Conservation (phyloP, 345 rosid species). For the Salix purpurea region DNA sequence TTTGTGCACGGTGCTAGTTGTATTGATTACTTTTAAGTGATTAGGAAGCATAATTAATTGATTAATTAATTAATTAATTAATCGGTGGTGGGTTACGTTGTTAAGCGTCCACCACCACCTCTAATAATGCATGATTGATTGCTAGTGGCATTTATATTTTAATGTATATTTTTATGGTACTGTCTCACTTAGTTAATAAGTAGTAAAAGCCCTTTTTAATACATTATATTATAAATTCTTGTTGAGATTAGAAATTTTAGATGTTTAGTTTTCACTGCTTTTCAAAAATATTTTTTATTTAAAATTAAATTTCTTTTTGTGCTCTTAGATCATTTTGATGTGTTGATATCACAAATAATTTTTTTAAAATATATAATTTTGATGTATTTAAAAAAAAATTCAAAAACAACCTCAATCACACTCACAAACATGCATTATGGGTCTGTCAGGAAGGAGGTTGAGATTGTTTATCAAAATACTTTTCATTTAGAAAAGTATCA, state of each 20-base stretch:
- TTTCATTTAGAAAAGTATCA: no score
- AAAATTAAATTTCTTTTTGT: no score
- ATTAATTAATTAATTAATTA: neutral
- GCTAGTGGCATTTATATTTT: neutral
- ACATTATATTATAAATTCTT: neutral
- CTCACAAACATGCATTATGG: no score
- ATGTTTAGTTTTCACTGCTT: no score
- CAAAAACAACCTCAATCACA: fast-evolving
- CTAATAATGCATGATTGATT: neutral
- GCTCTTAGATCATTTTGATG: no score
- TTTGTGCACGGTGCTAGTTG: neutral
- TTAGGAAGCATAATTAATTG: conserved; percentile 1
- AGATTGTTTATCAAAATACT: no score
- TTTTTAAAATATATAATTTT: no score
- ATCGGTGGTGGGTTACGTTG: neutral
- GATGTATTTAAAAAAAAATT: no score
- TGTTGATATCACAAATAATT: no score
- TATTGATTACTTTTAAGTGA: conserved; percentile 11
- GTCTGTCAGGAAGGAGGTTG: no score
- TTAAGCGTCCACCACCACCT: neutral
- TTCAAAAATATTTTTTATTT: no score
- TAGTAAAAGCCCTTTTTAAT: neutral
- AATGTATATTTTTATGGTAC: neutral
- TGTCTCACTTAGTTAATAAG: neutral
- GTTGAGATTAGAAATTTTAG: neutral